Evolutionary conservation across 75 land plant species (phyloP).

Genomic region (Ceratopteris richardii): DNA sequence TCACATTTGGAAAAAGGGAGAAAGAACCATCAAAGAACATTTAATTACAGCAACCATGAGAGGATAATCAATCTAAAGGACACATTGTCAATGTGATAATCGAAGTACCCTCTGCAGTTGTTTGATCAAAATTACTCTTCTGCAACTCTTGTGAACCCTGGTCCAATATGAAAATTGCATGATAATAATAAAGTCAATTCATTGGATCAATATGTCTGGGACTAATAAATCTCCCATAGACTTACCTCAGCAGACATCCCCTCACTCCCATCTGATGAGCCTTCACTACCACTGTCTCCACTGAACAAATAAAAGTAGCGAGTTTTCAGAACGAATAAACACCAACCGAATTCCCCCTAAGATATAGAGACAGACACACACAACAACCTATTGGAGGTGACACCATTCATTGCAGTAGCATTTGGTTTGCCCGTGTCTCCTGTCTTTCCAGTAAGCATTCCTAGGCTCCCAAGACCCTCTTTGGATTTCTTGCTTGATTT

Average conservation of each 20-base stretch:
- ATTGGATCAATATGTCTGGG: not conserved
- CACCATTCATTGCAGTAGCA: slow-evolving; percentile 58
- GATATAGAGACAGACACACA: not conserved
- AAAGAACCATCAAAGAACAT: not conserved
- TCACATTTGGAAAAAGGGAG: not conserved
- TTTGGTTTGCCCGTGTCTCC: slow-evolving; percentile 41
- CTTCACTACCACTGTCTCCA: slow-evolving; percentile 90
- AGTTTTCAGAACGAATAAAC: not conserved
- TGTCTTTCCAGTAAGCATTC: slow-evolving; percentile 47
- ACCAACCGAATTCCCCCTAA: not conserved
- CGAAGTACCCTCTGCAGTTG: slow-evolving; percentile 65
- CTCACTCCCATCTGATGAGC: slow-evolving; percentile 83
- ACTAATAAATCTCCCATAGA: not conserved
- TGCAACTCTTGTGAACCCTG: slow-evolving; percentile 31
- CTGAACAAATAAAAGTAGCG: slow-evolving; percentile 22
- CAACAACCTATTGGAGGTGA: slow-evolving; percentile 57
- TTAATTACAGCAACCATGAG: not conserved
- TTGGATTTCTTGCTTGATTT: slow-evolving; percentile 66
- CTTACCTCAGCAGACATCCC: slow-evolving; percentile 65
- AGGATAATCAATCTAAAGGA: slow-evolving; percentile 12
- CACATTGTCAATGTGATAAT: too few species aligned
- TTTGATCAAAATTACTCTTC: slow-evolving; percentile 57
- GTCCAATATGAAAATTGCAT: not conserved
- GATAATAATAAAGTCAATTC: not conserved
- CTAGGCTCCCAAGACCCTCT: slow-evolving; percentile 78